Percentiles rank a stretch among this genome's conserved stretches.
Conservation (phyloP, 1,139 yeast species). For the Saccharomycopsis hybrid region DNA sequence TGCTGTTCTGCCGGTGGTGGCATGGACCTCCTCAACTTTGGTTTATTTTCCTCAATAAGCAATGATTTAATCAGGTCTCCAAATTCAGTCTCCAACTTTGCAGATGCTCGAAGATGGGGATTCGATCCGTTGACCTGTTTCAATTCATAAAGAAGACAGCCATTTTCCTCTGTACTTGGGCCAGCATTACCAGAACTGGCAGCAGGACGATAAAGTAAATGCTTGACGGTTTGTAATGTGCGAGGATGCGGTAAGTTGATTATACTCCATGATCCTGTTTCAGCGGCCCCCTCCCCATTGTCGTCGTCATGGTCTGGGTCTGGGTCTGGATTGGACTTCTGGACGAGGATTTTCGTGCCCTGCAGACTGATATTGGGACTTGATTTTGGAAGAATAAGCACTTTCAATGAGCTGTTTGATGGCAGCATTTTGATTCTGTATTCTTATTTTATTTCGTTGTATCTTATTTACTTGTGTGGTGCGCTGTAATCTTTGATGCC, state of each 20-base stretch:
- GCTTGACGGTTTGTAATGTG: constrained; percentile 18
- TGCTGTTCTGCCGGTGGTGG: too few relatives aligned
- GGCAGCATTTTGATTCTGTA: too few relatives aligned
- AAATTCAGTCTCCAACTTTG: constrained; percentile 2
- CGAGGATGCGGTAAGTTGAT: constrained; percentile 22
- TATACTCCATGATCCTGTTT: too few relatives aligned
- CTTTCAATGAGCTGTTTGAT: too few relatives aligned
- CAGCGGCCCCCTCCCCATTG: constrained; percentile 3
- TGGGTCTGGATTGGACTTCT: too few relatives aligned
- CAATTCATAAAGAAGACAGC: constrained; percentile 1
- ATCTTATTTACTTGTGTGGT: background rate
- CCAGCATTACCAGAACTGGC: background rate
- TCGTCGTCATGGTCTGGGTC: background rate
- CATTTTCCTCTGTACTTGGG: background rate
- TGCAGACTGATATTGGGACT: too few relatives aligned
- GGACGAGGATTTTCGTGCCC: too few relatives aligned
- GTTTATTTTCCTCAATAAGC: background rate
- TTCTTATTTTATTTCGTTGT: background rate
- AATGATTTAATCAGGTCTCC: constrained; percentile 3
- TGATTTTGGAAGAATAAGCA: too few relatives aligned
- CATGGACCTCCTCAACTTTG: too few relatives aligned
- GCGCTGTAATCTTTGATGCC: too few relatives aligned
- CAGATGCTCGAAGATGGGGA: constrained; percentile 3
- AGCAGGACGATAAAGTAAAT: constrained; percentile 18
- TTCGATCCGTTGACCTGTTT: constrained; percentile 5